A percentile compares a stretch with the other conserved stretches of the same genome.
Evolutionary conservation across 2,329 filamentous ascomycete species (phyloP).

Genomic region (Trichoderma sp.): DNA sequence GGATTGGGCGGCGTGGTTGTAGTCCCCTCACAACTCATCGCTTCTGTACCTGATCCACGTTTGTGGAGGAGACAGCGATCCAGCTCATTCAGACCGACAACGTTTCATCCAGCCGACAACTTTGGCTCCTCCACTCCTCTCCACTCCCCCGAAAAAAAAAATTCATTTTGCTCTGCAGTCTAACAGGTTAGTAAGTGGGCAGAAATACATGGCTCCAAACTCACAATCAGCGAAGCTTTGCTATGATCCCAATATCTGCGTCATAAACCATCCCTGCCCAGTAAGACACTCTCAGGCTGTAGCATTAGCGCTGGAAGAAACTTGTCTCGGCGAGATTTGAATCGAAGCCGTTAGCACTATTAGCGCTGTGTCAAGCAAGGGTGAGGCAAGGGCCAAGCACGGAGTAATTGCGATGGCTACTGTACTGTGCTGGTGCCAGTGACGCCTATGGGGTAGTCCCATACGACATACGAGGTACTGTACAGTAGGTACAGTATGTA

Average conservation of each 20-base stretch:
- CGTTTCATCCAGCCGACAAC: conserved; percentile 12
- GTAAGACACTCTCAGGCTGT: neutral
- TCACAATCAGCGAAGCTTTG: conserved; percentile 10
- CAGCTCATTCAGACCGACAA: conserved; percentile 18
- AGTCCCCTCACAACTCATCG: neutral
- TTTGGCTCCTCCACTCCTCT: conserved; percentile 11
- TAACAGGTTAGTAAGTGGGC: conserved; percentile 15
- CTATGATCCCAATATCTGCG: conserved; percentile 2
- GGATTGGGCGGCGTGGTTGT: neutral
- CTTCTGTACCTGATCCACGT: conserved; percentile 22
- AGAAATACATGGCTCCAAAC: neutral
- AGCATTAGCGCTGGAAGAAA: conserved; percentile 3
- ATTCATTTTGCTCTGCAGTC: conserved; percentile 12
- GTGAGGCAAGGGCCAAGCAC: neutral
- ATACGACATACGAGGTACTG: neutral
- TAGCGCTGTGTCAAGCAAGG: conserved; percentile 6
- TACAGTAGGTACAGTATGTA: neutral
- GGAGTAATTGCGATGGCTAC: neutral
- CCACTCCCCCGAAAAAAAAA: neutral
- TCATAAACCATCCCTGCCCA: conserved; percentile 8
- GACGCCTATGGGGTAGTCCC: neutral
- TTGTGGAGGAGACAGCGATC: conserved; percentile 11
- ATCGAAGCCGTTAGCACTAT: conserved; percentile 5
- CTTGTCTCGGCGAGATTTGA: conserved; percentile 8
- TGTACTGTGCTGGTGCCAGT: neutral